Evolutionary conservation across 2,329 filamentous ascomycete genomes (phyloP), one percentile per base, ranked within the genome.

Genomic region (Aureobasidium sp.): DNA sequence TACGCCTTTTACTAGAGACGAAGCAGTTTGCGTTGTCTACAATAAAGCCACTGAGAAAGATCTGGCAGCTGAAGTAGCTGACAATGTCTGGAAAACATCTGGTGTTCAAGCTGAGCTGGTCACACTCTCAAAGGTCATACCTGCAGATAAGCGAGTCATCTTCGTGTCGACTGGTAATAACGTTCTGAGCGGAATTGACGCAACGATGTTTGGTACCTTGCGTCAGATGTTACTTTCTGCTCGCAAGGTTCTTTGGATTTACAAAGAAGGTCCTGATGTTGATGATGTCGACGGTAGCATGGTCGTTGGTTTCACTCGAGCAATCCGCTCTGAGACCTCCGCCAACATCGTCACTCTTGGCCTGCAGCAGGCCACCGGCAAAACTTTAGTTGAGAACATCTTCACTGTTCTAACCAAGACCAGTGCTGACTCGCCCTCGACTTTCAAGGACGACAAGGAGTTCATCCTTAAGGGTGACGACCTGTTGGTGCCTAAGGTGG

Each of bases 311-410:
- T 57, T 57, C 10, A 36, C 53, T 9, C 53, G 53, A 10, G n/a
- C 53, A 9, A 46, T 57, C 8, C 53, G 53, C 29, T 57, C 53
- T 1, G 53, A 57, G 4, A 57, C 53, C 7, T 57, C 53, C n/a
- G 53, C 53, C 17, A 46, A 57, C 53, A 57, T 57, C 13, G 10
- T 57, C 13, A 57, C 53, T 26, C 53, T 57, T 29, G 53, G 53
- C 24, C 39, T 57, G 27, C 53, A 57, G n/a, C 9, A 15, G 10
- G 39, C 53, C 6, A 26, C 12, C 26, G 26, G 36, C 17, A 39
- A 57, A 10, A 26, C 1, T n/a, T 5, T 24, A 6, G n/a, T 46
- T 7, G n/a, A 34, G 12, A 44, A 46, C 29, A 9, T 57, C 41
- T 44, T 46, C 10, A 34, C 17, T 13, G 12, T 57, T 26, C 53